Conservation (phyloP, 768 basidiomycete genomes). For the Lyophyllum semitale region DNA sequence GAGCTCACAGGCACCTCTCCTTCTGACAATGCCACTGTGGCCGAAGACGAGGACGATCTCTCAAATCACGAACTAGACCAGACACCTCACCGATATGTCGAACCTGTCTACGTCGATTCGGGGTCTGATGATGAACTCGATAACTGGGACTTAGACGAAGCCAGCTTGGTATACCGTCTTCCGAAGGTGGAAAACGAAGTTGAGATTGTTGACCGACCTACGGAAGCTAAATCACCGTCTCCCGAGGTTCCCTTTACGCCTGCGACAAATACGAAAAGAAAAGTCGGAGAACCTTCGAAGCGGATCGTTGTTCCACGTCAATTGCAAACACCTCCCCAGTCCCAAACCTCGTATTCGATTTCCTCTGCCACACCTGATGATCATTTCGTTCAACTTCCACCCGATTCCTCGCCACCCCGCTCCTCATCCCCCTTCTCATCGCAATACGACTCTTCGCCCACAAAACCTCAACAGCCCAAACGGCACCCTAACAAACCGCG, state of each 20-base stretch:
- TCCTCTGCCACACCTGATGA: conserved; percentile 24
- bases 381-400: conserved; percentile 11
- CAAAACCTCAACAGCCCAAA: conserved; percentile 12
- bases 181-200: conserved; percentile 29
- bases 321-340: conserved; percentile 43
- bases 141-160: conserved; percentile 42
- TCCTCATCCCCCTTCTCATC: conserved; percentile 21
- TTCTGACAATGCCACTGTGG: background rate
- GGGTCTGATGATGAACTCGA: conserved; percentile 35
- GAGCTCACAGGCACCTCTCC: background rate
- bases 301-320: conserved; percentile 20
- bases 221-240: background rate
- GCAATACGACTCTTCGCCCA: conserved; percentile 17
- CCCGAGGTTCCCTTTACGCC: conserved; percentile 6
- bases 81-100: background rate
- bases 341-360: conserved; percentile 30
- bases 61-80: background rate
- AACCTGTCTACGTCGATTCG: conserved; percentile 15
- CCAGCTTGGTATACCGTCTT: conserved; percentile 36
- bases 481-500: conserved; percentile 10
- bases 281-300: background rate
- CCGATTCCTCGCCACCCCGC: conserved; percentile 18
- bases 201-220: conserved; percentile 30
- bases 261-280: background rate
- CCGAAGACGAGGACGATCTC: background rate